These are phyloP conservation scores for Cutaneotrichosporon sp. DNA, from an alignment of 1,284 basidiomycete species.

Conservation along the genomic window DNA sequence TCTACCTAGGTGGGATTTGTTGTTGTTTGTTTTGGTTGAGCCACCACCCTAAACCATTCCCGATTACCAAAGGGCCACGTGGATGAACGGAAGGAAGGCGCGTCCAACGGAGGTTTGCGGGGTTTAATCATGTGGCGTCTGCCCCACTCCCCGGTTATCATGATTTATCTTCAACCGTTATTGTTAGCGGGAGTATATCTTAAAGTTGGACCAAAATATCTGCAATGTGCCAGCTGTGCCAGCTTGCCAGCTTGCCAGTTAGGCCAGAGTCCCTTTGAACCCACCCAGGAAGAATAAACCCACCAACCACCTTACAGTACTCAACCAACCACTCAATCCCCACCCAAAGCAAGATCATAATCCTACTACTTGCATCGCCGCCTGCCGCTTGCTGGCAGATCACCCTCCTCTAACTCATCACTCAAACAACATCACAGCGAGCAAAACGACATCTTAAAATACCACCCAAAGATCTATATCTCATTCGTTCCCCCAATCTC, in stretches of 20 bases:
- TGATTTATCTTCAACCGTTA: no score
- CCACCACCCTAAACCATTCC: no score
- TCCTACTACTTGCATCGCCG: no score
- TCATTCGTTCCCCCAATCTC: neutral
- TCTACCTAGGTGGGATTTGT: conserved; percentile 4
- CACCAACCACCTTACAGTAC: no score
- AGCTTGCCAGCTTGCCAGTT: no score
- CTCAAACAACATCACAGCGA: neutral
- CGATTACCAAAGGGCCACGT: no score
- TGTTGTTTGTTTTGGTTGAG: conserved; percentile 12
- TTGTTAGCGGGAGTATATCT: neutral
- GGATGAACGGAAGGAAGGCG: conserved; percentile 12
- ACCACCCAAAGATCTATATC: neutral
- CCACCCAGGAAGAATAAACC: no score
- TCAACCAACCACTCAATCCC: neutral
- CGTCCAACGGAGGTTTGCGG: conserved; percentile 11
- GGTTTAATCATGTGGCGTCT: neutral
- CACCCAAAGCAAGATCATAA: no score
- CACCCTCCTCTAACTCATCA: neutral
- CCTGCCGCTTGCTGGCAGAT: no score
- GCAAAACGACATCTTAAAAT: neutral
- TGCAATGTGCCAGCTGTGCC: no score
- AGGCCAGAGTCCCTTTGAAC: no score
- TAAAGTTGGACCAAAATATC: no score
- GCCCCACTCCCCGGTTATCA: neutral